Evolutionary conservation across 164 flowering plant genomes (phyloP), one percentile per base, ranked within the genome.

Genomic region (Chimonanthus praecox): DNA sequence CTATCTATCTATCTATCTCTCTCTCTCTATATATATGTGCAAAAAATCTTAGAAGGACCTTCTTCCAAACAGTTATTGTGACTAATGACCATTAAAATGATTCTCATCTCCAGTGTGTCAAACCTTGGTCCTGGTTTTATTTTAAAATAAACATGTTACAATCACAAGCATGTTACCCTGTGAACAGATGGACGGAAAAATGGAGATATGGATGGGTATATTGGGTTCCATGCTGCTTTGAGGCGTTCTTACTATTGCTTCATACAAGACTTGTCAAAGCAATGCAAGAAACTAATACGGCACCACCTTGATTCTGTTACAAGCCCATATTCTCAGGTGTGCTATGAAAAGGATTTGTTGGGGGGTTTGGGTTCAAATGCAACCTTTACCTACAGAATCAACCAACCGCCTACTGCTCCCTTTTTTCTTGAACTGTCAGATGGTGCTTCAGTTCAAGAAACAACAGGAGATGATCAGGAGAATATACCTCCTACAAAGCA

Each of bases 281-380:
- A 92, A 73, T 94, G 98, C 90, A 96, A 96, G 83, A 90, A 92
- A 79, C 82, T 94, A 16, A 90, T 90, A 70, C 81, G 92, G 3
- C 95, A 94, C 82, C 99, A 92, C 80, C 97, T 94, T 79, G 98
- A 96, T 82, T 96, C 98, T 67, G 95, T 89, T 54, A 94, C 98
- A 70, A 96, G 99, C 79, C 95, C 99, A 75, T 96, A 94, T 73
- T 92, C 97, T 71, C 90, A 82, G 76, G 89, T 86, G 49, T 94
- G 95, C 81, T 92, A 88, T 74, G 97, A 87, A 69, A 83, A 73
- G 69, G 88, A 90, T 54, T 74, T 75, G 68, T 76, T 76, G 10
- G 86, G 84, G 67, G 82, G 85, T 76, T 82, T 80, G 68, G 83
- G 82, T 71, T 75, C 86, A 3, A 70, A 74, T 68, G 66, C 80